These are phyloP conservation scores for Imleria badia DNA, from an alignment of 768 basidiomycete genomes.

Conservation along the genomic window DNA sequence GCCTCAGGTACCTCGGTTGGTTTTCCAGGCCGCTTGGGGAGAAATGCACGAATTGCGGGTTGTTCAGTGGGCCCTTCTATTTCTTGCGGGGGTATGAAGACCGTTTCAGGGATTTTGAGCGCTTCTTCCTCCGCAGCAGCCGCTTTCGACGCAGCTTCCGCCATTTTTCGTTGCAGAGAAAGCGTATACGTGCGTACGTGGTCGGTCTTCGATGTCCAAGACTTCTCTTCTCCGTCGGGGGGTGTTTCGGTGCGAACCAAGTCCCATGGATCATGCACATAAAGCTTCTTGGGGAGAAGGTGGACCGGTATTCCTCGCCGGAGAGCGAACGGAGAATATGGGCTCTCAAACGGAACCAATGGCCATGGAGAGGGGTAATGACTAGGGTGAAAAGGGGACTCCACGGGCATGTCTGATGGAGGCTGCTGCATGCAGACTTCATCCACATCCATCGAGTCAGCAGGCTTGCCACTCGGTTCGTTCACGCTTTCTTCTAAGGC, in stretches of 20 bases:
- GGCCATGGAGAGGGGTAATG: slow-evolving; percentile 44
- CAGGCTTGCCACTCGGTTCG: neutral
- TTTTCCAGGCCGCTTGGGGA: slow-evolving; percentile 26
- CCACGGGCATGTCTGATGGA: neutral
- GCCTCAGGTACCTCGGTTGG: slow-evolving; percentile 35
- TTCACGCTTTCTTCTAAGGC: neutral
- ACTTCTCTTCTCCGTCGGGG: neutral
- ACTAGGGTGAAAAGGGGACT: slow-evolving; percentile 28
- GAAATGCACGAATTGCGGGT: slow-evolving; percentile 29
- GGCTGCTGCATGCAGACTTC: neutral
- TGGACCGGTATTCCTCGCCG: slow-evolving; percentile 33
- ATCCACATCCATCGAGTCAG: neutral
- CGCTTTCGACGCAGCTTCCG: slow-evolving; percentile 2
- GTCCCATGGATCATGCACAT: slow-evolving; percentile 44
- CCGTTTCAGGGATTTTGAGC: neutral
- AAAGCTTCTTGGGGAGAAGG: slow-evolving; percentile 40
- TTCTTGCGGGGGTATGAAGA: slow-evolving; percentile 21
- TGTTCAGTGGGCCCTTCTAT: slow-evolving; percentile 25
- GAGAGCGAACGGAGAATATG: slow-evolving; percentile 24
- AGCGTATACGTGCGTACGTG: slow-evolving; percentile 31
- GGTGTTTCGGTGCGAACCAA: slow-evolving; percentile 13
- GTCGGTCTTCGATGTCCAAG: slow-evolving; percentile 32
- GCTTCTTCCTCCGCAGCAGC: slow-evolving; percentile 10
- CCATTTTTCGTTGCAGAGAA: slow-evolving; percentile 11
- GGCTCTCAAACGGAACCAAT: slow-evolving; percentile 35